Evolutionary conservation across 2,329 filamentous ascomycete species (phyloP).

Genomic region (Fusarium piperis): DNA sequence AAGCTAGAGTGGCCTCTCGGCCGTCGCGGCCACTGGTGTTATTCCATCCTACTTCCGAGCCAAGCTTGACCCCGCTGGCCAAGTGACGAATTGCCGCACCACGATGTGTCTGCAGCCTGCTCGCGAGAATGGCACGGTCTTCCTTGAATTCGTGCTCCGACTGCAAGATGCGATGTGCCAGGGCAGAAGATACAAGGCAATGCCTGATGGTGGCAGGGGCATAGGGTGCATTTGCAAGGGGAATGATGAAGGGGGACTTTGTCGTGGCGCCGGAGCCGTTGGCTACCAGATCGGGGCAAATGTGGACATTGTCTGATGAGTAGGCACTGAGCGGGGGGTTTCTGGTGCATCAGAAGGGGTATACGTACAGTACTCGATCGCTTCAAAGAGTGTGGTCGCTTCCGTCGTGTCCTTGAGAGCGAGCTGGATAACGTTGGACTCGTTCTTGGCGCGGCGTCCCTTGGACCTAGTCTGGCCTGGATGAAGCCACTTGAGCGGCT

Average conservation of each 20-base stretch:
- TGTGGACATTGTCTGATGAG: conserved; percentile 22
- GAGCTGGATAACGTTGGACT: conserved; percentile 5
- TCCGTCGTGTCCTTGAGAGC: conserved; percentile 1
- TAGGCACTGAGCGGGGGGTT: neutral
- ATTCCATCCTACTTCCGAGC: neutral
- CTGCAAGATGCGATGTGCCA: conserved; percentile 31
- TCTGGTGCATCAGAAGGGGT: neutral
- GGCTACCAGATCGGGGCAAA: conserved; percentile 34
- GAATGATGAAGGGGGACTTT: conserved; percentile 13
- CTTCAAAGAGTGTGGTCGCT: neutral
- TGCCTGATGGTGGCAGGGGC: conserved; percentile 14
- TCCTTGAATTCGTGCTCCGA: neutral
- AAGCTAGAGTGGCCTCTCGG: neutral
- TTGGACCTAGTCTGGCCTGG: conserved; percentile 35
- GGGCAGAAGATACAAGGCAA: conserved; percentile 14
- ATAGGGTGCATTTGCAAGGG: neutral
- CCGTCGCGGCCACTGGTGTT: neutral
- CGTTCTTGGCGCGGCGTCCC: conserved; percentile 12
- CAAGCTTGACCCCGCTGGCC: conserved; percentile 1
- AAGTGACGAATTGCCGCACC: conserved; percentile 26
- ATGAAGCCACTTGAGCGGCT: conserved; percentile 33
- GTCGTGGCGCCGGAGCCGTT: conserved; percentile 2
- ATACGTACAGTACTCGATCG: conserved; percentile 18
- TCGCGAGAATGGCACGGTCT: conserved; percentile 4
- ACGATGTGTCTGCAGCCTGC: conserved; percentile 23